Evolutionary conservation across 2,329 filamentous ascomycete species (phyloP).

Genomic region (Mariannaea elegans): DNA sequence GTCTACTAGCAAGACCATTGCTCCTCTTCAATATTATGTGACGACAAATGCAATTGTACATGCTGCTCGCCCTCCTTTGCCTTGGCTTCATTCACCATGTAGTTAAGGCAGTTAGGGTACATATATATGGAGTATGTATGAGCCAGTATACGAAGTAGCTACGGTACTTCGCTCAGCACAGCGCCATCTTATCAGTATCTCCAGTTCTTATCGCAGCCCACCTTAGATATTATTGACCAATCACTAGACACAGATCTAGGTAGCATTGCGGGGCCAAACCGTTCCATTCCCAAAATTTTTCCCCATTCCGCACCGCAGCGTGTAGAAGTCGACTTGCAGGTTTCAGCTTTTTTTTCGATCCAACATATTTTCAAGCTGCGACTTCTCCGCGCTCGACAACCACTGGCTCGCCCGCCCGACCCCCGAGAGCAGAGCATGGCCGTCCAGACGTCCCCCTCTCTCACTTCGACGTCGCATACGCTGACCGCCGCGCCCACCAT

Average conservation of each 20-base stretch:
- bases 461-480: conserved; percentile 72
- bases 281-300: conserved; percentile 39
- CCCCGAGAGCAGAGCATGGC: conserved; percentile 45
- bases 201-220: conserved; percentile 18
- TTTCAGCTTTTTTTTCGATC: conserved; percentile 25
- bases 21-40: too few relatives aligned
- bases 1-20: too few relatives aligned
- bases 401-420: conserved; percentile 4
- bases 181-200: too few relatives aligned
- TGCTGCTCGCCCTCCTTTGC: too few relatives aligned
- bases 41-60: too few relatives aligned
- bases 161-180: too few relatives aligned
- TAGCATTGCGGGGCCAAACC: conserved; percentile 32
- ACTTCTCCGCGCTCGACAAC: conserved; percentile 18
- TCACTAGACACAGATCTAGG: neutral
- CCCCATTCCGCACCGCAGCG: conserved; percentile 21
- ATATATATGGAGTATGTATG: too few relatives aligned
- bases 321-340: conserved; percentile 3
- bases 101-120: too few relatives aligned
- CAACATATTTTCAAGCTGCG: conserved; percentile 7
- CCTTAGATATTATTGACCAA: conserved; percentile 32
- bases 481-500: conserved; percentile 61
- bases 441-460: conserved; percentile 62
- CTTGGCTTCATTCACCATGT: too few relatives aligned
- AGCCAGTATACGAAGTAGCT: too few relatives aligned